phyloP scores from a whole-genome alignment of 345 rosid genomes.

The Cardiospermum halicacabum region DNA sequence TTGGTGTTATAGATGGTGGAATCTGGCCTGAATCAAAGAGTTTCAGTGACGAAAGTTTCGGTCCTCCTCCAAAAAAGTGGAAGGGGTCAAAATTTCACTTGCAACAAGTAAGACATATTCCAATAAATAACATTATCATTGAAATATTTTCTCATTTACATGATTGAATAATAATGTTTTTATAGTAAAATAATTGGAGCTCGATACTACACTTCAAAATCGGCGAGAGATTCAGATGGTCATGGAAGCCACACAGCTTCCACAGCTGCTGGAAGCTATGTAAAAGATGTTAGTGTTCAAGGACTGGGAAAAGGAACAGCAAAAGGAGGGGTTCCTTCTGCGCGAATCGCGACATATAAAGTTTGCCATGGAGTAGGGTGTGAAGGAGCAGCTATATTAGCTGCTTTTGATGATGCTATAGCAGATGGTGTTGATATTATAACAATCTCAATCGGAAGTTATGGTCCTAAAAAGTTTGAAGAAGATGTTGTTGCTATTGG shows the following conservation, averaged over 20 bases:
- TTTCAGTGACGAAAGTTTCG: conserved; percentile 37
- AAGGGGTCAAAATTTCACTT: conserved; percentile 40
- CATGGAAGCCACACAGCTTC: conserved; percentile 76
- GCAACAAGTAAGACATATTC: conserved; percentile 61
- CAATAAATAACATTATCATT: too few relatives aligned
- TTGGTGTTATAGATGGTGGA: conserved; percentile 40
- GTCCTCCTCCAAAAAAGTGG: conserved; percentile 47
- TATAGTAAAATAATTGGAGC: conserved; percentile 29
- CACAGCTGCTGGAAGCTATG: conserved; percentile 53
- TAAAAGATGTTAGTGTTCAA: conserved; percentile 30
- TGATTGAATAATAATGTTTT: too few relatives aligned
- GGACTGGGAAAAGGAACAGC: conserved; percentile 56
- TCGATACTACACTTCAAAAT: conserved; percentile 10
- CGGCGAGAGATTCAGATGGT: conserved; percentile 22
- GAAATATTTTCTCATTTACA: too few relatives aligned
- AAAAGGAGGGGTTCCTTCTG: conserved; percentile 58
- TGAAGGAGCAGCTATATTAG: background rate
- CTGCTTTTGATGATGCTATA: conserved; percentile 61
- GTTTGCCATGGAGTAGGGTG: conserved; percentile 27
- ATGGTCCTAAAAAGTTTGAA: too few relatives aligned
- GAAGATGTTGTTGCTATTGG: conserved; percentile 39
- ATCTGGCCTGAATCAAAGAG: conserved; percentile 46
- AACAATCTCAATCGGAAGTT: conserved; percentile 25
- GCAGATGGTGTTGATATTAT: conserved; percentile 56
- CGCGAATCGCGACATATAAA: conserved; percentile 48